phyloP scores from a whole-genome alignment of 441 rosid species.

The Pelargonium citronellum region DNA sequence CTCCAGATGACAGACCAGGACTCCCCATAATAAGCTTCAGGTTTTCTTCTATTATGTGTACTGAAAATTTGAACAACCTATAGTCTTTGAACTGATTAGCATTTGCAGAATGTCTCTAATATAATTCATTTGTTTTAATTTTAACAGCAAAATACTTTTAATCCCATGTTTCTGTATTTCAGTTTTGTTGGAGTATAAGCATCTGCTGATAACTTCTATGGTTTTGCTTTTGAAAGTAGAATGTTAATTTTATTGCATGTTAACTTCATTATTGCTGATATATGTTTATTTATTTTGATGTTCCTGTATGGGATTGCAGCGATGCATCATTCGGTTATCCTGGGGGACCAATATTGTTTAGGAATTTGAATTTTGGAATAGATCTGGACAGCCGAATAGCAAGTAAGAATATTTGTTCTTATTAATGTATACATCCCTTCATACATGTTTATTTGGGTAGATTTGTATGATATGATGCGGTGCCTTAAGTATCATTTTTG shows the following conservation, averaged over 20 bases:
- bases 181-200: constrained; percentile 4
- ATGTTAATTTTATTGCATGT: background rate
- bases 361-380: constrained; percentile 91
- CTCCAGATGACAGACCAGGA: constrained; percentile 97
- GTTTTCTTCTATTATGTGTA: constrained; percentile 37
- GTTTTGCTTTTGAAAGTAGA: background rate
- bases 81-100: background rate
- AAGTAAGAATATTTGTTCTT: constrained; percentile 50
- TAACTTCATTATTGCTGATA: constrained; percentile 11
- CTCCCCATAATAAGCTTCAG: constrained; percentile 97
- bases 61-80: constrained; percentile 9
- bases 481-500: background rate
- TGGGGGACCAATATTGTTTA: constrained; percentile 78
- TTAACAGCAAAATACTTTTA: background rate
- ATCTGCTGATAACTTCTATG: constrained; percentile 6
- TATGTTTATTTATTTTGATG: constrained; percentile 17
- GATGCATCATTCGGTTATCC: constrained; percentile 98
- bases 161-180: background rate
- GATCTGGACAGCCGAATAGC: constrained; percentile 97
- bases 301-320: constrained; percentile 41
- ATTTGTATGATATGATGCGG: background rate
- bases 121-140: constrained; percentile 10
- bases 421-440: background rate
- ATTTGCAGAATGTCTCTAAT: background rate
- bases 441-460: background rate